These are phyloP conservation scores for Marchantia polymorpha DNA, from an alignment of 225 moss, liverwort and hornwort species.

Conservation along the genomic window DNA sequence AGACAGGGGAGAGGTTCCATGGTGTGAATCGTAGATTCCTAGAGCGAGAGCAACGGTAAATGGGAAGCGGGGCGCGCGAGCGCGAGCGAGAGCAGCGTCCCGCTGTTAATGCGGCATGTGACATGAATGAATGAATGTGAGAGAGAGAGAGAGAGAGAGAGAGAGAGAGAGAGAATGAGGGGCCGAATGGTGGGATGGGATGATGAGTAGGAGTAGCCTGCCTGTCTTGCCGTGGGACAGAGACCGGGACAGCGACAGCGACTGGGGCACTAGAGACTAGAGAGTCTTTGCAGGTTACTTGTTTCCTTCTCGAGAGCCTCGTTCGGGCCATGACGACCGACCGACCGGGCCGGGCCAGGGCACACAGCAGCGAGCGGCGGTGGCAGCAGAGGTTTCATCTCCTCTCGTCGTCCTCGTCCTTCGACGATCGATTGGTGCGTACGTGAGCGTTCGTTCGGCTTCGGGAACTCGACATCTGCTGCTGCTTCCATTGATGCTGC, in stretches of 20 bases:
- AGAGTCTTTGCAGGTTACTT: constrained; percentile 5
- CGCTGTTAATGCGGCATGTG: not conserved
- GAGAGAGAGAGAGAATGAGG: no score
- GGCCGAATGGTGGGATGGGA: not conserved
- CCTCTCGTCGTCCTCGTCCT: not conserved
- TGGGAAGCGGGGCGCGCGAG: not conserved
- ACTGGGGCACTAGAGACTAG: no score
- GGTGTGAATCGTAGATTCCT: not conserved
- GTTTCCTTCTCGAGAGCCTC: constrained; percentile 1
- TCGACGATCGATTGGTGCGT: not conserved
- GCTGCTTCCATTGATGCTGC: no score
- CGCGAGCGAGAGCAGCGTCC: not conserved
- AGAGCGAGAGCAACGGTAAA: not conserved
- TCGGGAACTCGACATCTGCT: not conserved
- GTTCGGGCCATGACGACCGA: not conserved
- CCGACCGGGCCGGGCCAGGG: not conserved
- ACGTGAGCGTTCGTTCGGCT: not conserved
- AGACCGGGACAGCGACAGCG: not conserved
- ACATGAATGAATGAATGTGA: not conserved
- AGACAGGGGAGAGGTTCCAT: constrained; percentile 3
- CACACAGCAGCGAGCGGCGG: not conserved
- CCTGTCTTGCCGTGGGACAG: not conserved
- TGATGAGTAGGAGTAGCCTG: not conserved
- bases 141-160: no score
- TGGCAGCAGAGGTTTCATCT: not conserved